Base-by-base conservation (phyloP, 129 eudicot species). In the sunflower (Helianthus annuus) region DNA sequence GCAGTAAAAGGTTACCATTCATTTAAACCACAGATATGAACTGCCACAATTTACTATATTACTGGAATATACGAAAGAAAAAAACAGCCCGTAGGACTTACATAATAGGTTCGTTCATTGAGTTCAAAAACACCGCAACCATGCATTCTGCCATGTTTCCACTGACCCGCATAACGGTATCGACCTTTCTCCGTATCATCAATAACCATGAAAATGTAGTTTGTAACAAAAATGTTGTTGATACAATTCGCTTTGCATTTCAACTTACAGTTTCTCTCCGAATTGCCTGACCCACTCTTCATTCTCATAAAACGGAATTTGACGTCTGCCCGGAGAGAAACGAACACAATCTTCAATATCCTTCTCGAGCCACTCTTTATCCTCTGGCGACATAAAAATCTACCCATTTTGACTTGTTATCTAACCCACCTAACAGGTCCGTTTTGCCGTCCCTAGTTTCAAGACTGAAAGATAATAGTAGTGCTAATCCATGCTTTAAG, bases 81-180 rank as follows among this genome's bases (percentile, higher is more conserved):
- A 19, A 36, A 69, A 49, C n/a, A 9, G 32, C 57, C 60, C 70
- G 29, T 16, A 45, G 54, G 39, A 81, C 95, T 82, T 87, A 93
- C 98, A 76, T 22, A 87, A 49, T 82, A 75, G 66, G 87, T 80
- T 17, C 86, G 89, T 73, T 93, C 98, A 76, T 93, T 89, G 55
- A 92, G 87, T 77, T 84, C 87, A 79, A 86, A 92, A 34, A 86
- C 89, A 59, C 96, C 96, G 81, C 93, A 89, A 6, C 93, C 93
- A 81, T 89, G 91, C 91, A 81, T 84, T 85, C 94, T 87, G 15
- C 90, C 91, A 66, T 93, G 98, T 83, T 93, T 93, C 98, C 98
- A 93, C 66, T 93, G 87, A 66, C 98, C 98, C 70, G 98, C 95
- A 71, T 93, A 93, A 39, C 97, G 90, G 71, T 93, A 93, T 56